phyloP scores from a whole-genome alignment of 1,284 basidiomycete genomes.

The Trichosporon sp. region DNA sequence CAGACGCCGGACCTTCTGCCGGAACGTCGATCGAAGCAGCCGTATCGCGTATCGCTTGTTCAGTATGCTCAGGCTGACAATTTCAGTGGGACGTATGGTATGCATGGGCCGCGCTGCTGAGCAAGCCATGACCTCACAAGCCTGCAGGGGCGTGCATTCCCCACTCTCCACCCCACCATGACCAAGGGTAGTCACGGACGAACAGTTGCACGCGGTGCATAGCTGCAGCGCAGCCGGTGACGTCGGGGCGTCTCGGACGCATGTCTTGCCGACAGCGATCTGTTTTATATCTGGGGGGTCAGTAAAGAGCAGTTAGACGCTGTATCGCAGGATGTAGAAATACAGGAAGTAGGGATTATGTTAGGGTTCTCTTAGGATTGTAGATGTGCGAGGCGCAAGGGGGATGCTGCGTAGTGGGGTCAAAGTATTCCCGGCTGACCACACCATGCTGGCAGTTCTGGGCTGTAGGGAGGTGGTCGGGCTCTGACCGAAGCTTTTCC shows the following conservation, averaged over 20 bases:
- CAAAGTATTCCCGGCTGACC: too few species aligned
- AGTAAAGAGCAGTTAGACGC: not conserved
- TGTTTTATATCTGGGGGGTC: not conserved
- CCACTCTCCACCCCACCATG: not conserved
- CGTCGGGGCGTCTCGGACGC: not conserved
- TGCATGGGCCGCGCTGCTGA: not conserved
- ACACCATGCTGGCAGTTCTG: too few species aligned
- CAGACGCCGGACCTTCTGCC: not conserved
- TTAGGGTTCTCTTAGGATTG: not conserved
- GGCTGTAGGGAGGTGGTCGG: too few species aligned
- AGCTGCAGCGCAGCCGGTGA: not conserved
- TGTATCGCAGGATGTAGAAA: not conserved
- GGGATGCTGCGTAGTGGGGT: not conserved
- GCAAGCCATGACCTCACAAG: not conserved
- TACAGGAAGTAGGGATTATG: too few species aligned
- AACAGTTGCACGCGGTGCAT: not conserved
- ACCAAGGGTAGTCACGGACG: not conserved
- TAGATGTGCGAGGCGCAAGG: not conserved
- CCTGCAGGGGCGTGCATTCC: not conserved
- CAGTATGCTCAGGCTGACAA: not conserved
- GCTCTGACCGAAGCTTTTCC: not conserved
- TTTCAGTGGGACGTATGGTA: not conserved
- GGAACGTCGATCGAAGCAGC: not conserved
- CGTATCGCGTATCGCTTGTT: too few species aligned
- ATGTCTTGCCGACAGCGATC: not conserved